Percentiles rank a stretch among this genome's conserved stretches.
phyloP scores from a whole-genome alignment of 2,329 filamentous ascomycete genomes.

The Fusarium subglutinans region DNA sequence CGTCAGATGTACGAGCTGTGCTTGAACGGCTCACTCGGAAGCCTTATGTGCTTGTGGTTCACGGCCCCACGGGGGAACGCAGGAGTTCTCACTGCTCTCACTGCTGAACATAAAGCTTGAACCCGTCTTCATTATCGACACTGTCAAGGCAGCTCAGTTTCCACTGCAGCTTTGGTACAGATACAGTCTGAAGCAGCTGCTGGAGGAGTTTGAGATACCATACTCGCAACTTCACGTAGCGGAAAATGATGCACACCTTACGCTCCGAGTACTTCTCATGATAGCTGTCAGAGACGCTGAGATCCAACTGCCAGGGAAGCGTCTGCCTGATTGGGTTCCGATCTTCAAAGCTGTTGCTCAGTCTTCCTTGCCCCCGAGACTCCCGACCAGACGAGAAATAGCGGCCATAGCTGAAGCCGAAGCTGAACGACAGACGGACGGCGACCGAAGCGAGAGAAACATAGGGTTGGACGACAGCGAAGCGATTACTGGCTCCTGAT shows the following conservation, averaged over 20 bases:
- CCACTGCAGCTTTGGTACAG: background rate
- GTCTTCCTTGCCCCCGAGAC: background rate
- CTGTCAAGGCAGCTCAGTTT: rapidly evolving
- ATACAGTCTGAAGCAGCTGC: background rate
- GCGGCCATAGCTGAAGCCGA: background rate
- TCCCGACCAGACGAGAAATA: background rate
- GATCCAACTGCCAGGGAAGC: background rate
- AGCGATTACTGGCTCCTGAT: rapidly evolving
- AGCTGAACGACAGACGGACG: background rate
- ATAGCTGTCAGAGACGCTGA: conserved; percentile 3
- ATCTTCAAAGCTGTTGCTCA: conserved; percentile 1
- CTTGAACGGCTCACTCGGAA: background rate
- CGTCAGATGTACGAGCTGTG: background rate
- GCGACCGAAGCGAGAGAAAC: background rate
- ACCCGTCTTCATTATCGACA: background rate
- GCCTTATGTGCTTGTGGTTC: background rate
- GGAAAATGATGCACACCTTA: conserved; percentile 41
- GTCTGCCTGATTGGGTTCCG: background rate
- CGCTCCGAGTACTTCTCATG: conserved; percentile 22
- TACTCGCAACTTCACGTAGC: conserved; percentile 27
- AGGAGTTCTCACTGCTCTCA: background rate
- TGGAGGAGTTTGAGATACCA: rapidly evolving
- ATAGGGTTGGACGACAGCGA: background rate
- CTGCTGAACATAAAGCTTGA: background rate
- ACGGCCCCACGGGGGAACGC: rapidly evolving